phyloP scores from a whole-genome alignment of 768 basidiomycete genomes.

The Hydnum rufescens region DNA sequence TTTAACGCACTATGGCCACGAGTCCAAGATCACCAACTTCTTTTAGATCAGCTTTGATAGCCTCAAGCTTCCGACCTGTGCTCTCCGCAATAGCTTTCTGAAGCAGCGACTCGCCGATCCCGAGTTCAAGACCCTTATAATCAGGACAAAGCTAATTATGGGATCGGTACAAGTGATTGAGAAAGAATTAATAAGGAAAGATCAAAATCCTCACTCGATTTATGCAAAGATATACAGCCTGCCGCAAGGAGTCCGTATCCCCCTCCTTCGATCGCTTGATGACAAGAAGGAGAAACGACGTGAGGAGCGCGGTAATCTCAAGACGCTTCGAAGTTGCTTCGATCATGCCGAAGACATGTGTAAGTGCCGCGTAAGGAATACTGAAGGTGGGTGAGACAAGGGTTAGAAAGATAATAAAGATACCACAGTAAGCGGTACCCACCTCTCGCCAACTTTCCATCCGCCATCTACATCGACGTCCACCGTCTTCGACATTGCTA shows the following conservation, averaged over 20 bases:
- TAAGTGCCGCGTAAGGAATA: conserved; percentile 84
- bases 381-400: conserved; percentile 1
- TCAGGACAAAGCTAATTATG: conserved; percentile 65
- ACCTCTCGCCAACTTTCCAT: conserved; percentile 17
- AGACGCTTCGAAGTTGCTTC: conserved; percentile 89
- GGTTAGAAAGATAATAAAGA: background rate
- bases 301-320: conserved; percentile 79
- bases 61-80: conserved; percentile 65
- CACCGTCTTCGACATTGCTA: conserved; percentile 18
- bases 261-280: conserved; percentile 66
- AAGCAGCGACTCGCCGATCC: conserved; percentile 85
- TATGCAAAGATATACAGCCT: conserved; percentile 88
- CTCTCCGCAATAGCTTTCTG: conserved; percentile 92
- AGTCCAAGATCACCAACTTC: conserved; percentile 89
- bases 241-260: conserved; percentile 57
- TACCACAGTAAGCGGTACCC: background rate
- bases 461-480: conserved; percentile 32
- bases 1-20: conserved; percentile 66
- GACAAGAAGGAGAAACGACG: conserved; percentile 73
- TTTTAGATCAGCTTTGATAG: conserved; percentile 82
- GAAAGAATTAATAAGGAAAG: conserved; percentile 3
- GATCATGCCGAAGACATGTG: conserved; percentile 72
- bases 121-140: conserved; percentile 85
- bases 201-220: conserved; percentile 58
- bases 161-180: background rate